Evolutionary conservation across 495 filamentous ascomycete species (phyloP).

Genomic region (Tuber melanosporum): DNA sequence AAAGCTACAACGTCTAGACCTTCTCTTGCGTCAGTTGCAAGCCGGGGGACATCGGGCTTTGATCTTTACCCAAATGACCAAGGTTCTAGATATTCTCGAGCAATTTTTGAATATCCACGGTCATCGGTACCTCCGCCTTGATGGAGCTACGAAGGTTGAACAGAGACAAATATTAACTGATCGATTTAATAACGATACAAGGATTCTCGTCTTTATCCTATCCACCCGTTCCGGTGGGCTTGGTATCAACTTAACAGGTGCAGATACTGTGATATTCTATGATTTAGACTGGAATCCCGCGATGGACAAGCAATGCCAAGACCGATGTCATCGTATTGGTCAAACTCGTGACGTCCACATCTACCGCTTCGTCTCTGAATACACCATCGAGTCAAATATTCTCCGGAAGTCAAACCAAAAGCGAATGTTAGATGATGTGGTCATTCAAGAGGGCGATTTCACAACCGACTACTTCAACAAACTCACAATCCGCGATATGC

Average conservation of each 20-base stretch:
- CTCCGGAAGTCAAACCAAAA: constrained; percentile 94
- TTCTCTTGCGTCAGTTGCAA: constrained; percentile 78
- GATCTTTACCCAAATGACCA: constrained; percentile 99
- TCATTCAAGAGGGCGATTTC: constrained; percentile 98
- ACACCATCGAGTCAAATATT: constrained; percentile 98
- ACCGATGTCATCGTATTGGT: constrained; percentile 94
- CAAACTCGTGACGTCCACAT: constrained; percentile 98
- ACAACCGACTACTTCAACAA: constrained; percentile 96
- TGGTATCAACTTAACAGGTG: constrained; percentile 93
- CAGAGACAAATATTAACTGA: constrained; percentile 93
- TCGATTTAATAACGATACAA: constrained; percentile 89
- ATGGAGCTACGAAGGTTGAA: constrained; percentile 90
- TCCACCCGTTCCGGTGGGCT: constrained; percentile 90
- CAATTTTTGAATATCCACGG: constrained; percentile 98
- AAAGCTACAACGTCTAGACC: constrained; percentile 86
- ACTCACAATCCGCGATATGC: constrained; percentile 62
- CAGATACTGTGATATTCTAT: constrained; percentile 98
- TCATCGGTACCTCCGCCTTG: constrained; percentile 90
- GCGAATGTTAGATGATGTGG: constrained; percentile 92
- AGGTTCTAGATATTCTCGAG: constrained; percentile 94
- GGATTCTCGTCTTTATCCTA: constrained; percentile 90
- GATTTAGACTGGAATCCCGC: constrained; percentile 99
- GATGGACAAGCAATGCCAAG: constrained; percentile 99
- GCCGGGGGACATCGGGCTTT: constrained; percentile 84
- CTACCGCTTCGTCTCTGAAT: constrained; percentile 92